phyloP scores from a whole-genome alignment of 345 rosid genomes.

The Atalantia buxifolia region DNA sequence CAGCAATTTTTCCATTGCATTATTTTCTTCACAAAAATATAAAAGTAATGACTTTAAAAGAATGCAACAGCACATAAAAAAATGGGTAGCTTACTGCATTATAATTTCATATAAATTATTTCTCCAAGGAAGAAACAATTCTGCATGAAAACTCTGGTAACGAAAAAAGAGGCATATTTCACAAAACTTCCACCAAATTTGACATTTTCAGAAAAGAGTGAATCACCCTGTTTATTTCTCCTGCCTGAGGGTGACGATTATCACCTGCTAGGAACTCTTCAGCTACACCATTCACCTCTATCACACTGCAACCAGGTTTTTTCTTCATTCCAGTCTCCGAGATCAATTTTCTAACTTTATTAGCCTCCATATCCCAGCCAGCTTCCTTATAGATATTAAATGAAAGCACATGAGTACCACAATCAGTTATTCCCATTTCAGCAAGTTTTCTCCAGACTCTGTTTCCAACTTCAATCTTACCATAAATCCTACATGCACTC shows the following conservation, averaged over 20 bases:
- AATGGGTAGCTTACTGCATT: not conserved
- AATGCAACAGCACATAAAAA: not conserved
- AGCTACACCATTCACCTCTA: conserved; percentile 29
- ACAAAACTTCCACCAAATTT: conserved; percentile 1
- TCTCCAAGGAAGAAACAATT: not conserved
- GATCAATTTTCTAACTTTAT: conserved; percentile 20
- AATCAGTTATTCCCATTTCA: conserved; percentile 20
- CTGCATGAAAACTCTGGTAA: not conserved
- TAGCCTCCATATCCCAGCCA: conserved; percentile 33
- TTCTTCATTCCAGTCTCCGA: conserved; percentile 28
- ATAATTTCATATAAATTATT: not conserved
- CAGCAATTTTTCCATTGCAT: too few species aligned
- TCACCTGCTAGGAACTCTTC: conserved; percentile 33
- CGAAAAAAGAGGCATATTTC: not conserved
- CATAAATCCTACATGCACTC: conserved; percentile 30
- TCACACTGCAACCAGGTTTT: conserved; percentile 34
- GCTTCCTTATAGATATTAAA: conserved; percentile 35
- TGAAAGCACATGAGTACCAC: conserved; percentile 26
- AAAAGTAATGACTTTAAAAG: not conserved
- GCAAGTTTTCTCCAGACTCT: conserved; percentile 33
- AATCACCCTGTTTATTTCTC: conserved; percentile 19
- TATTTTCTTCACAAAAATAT: too few species aligned
- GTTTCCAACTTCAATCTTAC: conserved; percentile 35
- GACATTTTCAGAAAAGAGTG: conserved; percentile 17
- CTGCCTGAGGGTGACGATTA: conserved; percentile 17